A percentile compares a stretch with the other conserved stretches of the same genome.
These are phyloP conservation scores for Abrus pulchellus DNA, from an alignment of 306 rosid genomes.

Conservation along the genomic window DNA sequence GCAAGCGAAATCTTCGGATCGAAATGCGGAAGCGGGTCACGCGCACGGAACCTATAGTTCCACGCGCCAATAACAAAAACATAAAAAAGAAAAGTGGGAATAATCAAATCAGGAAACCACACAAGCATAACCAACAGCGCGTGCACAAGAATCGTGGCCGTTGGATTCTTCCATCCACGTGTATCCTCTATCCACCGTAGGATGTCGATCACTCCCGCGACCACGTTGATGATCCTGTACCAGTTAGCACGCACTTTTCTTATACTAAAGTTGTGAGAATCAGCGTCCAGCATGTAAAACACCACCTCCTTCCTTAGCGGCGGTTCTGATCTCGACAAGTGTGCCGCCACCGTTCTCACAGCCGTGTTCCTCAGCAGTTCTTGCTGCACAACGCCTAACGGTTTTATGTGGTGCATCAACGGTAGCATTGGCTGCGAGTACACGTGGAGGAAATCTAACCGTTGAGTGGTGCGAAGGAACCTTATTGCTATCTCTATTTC, in stretches of 20 bases:
- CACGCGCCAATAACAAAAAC: conserved; percentile 71
- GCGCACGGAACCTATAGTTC: conserved; percentile 75
- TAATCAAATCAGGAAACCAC: conserved; percentile 88
- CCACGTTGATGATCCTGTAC: conserved; percentile 70
- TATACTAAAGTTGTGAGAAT: conserved; percentile 77
- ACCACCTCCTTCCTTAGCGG: conserved; percentile 74
- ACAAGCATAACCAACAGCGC: conserved; percentile 71
- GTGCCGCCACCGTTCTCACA: conserved; percentile 68
- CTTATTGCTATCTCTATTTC: conserved; percentile 82
- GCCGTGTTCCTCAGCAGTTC: conserved; percentile 71
- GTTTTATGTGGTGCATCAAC: conserved; percentile 84
- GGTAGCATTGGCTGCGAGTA: conserved; percentile 81
- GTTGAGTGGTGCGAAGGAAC: conserved; percentile 60
- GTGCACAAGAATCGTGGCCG: conserved; percentile 76
- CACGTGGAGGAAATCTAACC: conserved; percentile 75
- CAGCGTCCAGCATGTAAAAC: conserved; percentile 77
- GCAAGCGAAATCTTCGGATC: conserved; percentile 73
- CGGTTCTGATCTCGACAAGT: conserved; percentile 80
- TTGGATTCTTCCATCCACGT: conserved; percentile 86
- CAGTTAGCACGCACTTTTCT: conserved; percentile 84
- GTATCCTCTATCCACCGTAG: conserved; percentile 77
- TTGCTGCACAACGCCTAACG: conserved; percentile 77
- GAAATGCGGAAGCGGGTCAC: conserved; percentile 65
- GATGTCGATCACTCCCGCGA: conserved; percentile 62
- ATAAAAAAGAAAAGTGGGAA: conserved; percentile 71